Conservation (phyloP, 2,329 filamentous ascomycete genomes). For the Zalaria obscura region DNA sequence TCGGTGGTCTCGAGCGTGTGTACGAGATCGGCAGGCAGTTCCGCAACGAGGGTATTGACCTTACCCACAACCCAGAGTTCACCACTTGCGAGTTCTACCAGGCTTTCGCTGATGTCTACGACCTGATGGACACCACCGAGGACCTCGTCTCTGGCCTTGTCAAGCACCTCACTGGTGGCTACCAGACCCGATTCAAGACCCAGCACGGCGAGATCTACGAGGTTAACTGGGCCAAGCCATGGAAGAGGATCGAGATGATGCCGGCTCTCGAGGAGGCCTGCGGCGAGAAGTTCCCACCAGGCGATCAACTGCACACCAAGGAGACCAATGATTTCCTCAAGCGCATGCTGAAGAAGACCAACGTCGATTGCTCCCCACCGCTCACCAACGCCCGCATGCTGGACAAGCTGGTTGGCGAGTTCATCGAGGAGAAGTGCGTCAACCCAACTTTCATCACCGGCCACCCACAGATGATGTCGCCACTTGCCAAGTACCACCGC, state of each 20-base stretch:
- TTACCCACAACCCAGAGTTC: slow-evolving; percentile 97
- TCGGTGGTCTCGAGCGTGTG: slow-evolving; percentile 85
- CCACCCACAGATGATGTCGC: slow-evolving; percentile 78
- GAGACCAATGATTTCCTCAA: slow-evolving; percentile 84
- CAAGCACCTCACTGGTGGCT: slow-evolving; percentile 74
- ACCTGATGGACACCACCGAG: slow-evolving; percentile 82
- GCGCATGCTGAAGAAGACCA: slow-evolving; percentile 72
- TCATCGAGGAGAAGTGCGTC: slow-evolving; percentile 84
- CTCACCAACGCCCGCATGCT: slow-evolving; percentile 93
- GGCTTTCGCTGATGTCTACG: slow-evolving; percentile 74
- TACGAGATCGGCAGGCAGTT: slow-evolving; percentile 95
- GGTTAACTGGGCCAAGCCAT: slow-evolving; percentile 93
- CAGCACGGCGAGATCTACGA: slow-evolving; percentile 75
- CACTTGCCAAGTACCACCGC: slow-evolving; percentile 90
- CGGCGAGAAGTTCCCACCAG: slow-evolving; percentile 86
- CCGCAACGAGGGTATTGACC: slow-evolving; percentile 80
- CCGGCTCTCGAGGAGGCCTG: slow-evolving; percentile 76
- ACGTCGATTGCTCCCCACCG: slow-evolving; percentile 78
- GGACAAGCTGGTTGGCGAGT: slow-evolving; percentile 81
- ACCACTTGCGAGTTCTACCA: slow-evolving; percentile 96
- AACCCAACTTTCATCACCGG: slow-evolving; percentile 86
- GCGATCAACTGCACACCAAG: slow-evolving; percentile 74
- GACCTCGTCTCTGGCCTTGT: slow-evolving; percentile 83
- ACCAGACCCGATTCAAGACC: slow-evolving; percentile 74
- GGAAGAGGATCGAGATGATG: slow-evolving; percentile 93